Percentiles rank a stretch among this genome's conserved stretches.
Conservation (phyloP, 139 green algal species). For the Chlorella ohadii region DNA sequence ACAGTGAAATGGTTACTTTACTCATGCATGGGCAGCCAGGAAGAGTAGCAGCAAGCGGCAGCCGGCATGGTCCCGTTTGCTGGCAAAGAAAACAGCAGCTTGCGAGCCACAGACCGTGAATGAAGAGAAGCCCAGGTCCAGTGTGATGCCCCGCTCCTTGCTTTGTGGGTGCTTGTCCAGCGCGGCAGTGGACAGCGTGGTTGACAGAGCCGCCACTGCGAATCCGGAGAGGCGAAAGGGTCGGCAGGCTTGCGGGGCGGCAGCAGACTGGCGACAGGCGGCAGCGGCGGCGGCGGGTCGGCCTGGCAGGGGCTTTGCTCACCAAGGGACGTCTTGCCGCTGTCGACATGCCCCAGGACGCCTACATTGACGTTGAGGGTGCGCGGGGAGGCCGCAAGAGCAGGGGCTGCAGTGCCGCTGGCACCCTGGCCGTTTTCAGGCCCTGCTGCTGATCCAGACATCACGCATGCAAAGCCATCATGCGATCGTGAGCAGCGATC, state of each 20-base stretch:
- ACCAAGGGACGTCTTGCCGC: slow-evolving; percentile 95
- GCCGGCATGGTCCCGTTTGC: no score
- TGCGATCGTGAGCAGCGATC: no score
- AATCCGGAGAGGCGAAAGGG: background rate
- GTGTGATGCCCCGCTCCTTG: slow-evolving; percentile 93
- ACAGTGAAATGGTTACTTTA: no score
- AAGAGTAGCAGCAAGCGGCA: no score
- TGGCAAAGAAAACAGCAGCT: no score
- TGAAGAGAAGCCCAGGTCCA: slow-evolving; percentile 97
- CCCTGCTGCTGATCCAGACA: no score
- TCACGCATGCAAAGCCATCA: no score
- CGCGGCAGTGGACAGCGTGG: slow-evolving; percentile 90
- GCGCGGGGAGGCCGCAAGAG: no score
- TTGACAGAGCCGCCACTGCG: slow-evolving; percentile 90
- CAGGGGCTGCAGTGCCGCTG: no score
- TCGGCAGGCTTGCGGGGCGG: background rate
- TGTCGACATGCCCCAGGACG: slow-evolving; percentile 95
- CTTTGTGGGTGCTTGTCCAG: slow-evolving; percentile 98
- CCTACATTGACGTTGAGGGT: slow-evolving; percentile 66
- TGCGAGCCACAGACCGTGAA: slow-evolving; percentile 77
- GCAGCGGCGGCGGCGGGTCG: background rate
- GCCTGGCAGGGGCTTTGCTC: slow-evolving; percentile 1
- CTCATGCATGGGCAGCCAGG: no score
- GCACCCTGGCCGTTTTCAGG: no score
- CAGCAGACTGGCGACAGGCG: no score